Evolutionary conservation across 2,329 filamentous ascomycete genomes (phyloP), one percentile per base, ranked within the genome.

Genomic region (Aspergillus unguis): DNA sequence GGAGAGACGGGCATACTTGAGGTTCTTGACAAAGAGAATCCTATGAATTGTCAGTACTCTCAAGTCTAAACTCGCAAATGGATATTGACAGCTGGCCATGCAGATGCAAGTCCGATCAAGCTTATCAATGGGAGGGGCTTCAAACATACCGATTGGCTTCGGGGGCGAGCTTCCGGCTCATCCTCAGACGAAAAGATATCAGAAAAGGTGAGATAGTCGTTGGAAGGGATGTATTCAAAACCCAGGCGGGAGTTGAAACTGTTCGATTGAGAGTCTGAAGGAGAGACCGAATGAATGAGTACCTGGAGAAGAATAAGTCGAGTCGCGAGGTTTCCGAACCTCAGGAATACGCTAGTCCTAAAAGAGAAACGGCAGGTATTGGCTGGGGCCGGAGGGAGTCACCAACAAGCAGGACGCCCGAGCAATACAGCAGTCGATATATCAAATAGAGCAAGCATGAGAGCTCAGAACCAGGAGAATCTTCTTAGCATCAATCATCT

Each of bases 21-120:
- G 29, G 32, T 17, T 26, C 17, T 97, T 97, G 70, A 97, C 92
- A 85, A 97, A 97, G 81, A 99, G 89, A 87, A 94, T 92, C 86
- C 92, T 96, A 65, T 9, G 59, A 28, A 8, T 17, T 29, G 51
- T 58, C 42, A 61, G 52, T 47, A 52, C 9, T 44, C 25, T 6
- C 23, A 41, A 10, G 31, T 10, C 28, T 25, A 17, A 17, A 17
- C 17, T 17, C 17, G 17, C 17, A 17, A 17, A 17, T 17, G 17
- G 27, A 26, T 32, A 33, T 32, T 11, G 33, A 43, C 32, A 35
- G n/a, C 33, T 27, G 11, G 28, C 32, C 17, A 43, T 32, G 28
- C 29, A 42, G 36, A 33, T 32, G 25, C 23, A 25, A 25, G 45
- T 23, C 37, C 6, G 43, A 31, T 23, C 40, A 11, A 28, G 5